phyloP scores from a whole-genome alignment of 768 basidiomycete species.

The Coprinopsis sp. region DNA sequence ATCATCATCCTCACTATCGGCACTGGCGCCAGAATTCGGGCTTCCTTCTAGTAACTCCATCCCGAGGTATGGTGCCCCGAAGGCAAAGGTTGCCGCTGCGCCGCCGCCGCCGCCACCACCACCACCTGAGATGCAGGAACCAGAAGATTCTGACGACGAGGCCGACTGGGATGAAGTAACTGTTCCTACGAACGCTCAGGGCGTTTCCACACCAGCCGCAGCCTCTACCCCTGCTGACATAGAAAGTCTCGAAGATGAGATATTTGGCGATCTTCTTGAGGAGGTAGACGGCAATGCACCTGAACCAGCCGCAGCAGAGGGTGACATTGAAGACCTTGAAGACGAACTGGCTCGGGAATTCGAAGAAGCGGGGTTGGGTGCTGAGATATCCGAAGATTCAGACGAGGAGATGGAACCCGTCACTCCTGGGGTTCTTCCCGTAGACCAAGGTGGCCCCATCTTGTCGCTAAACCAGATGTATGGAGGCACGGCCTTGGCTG shows the following conservation, averaged over 20 bases:
- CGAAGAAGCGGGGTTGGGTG: constrained; percentile 8
- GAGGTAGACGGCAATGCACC: neutral
- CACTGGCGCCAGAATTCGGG: constrained; percentile 6
- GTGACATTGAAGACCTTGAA: constrained; percentile 5
- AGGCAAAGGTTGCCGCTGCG: neutral
- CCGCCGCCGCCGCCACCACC: neutral
- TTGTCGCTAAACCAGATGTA: constrained; percentile 12
- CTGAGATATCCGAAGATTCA: constrained; percentile 4
- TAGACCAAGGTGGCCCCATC: constrained; percentile 8
- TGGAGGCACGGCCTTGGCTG: constrained; percentile 2
- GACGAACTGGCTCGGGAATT: constrained; percentile 11
- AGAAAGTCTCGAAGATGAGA: constrained; percentile 12
- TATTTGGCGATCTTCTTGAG: constrained; percentile 12
- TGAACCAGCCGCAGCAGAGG: neutral
- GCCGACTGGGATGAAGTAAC: constrained; percentile 15
- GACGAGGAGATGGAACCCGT: constrained; percentile 6
- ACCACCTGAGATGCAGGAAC: neutral
- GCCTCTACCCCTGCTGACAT: too few species aligned
- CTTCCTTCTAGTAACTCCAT: too few species aligned
- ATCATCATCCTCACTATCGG: constrained; percentile 1
- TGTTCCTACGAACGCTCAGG: constrained; percentile 3
- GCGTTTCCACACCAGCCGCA: neutral
- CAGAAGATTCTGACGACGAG: constrained; percentile 14
- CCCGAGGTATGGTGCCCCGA: neutral
- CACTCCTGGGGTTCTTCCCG: constrained; percentile 5